A percentile compares a stretch with the other conserved stretches of the same genome.
Evolutionary conservation across 208 protist species (phyloP).

Genomic region (Leishmania turanica): DNA sequence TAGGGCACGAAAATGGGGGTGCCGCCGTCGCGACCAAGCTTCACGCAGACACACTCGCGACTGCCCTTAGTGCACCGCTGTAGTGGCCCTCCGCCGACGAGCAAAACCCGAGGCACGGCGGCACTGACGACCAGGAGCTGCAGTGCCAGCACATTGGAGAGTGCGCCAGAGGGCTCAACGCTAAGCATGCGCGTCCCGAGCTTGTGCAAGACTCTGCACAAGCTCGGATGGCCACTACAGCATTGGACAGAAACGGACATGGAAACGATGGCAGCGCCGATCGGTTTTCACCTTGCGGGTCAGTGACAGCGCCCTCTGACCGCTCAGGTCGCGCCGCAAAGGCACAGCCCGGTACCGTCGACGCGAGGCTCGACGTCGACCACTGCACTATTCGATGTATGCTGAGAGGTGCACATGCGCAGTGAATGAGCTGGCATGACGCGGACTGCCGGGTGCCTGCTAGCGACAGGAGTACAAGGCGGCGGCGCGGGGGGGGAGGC

Average conservation of each 20-base stretch:
- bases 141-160: slow-evolving; percentile 2
- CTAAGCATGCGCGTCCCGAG: background rate
- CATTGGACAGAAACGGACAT: background rate
- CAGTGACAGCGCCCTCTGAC: too few species aligned
- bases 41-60: background rate
- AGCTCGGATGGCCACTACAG: slow-evolving; percentile 1
- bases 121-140: background rate
- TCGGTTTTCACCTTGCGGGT: background rate
- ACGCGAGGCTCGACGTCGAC: slow-evolving; percentile 17
- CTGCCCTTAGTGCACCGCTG: background rate
- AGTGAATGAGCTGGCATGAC: slow-evolving; percentile 6
- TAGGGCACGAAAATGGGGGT: background rate
- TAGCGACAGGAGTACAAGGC: background rate
- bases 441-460: background rate
- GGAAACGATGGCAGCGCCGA: background rate
- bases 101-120: background rate
- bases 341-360: background rate
- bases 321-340: background rate
- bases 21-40: background rate
- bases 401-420: slow-evolving; percentile 6
- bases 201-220: slow-evolving; percentile 1
- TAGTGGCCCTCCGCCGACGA: background rate
- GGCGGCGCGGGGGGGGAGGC: background rate
- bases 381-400: slow-evolving; percentile 17
- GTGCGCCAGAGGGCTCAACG: background rate